Evolutionary conservation across 1,284 basidiomycete species (phyloP).

Genomic region (Ceratobasidium theobromae): DNA sequence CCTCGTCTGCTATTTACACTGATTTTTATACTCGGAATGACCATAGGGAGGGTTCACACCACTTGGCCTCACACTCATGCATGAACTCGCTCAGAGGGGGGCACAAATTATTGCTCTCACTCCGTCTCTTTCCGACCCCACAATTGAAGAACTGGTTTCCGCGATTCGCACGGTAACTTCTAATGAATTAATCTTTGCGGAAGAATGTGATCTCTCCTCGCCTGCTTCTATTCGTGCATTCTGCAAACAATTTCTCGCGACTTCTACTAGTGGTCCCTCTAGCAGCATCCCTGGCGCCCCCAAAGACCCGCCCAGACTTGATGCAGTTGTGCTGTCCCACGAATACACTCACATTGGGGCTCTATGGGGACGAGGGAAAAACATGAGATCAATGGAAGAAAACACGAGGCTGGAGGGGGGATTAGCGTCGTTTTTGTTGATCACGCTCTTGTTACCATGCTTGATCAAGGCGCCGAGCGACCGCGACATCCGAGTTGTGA

Average conservation of each 20-base stretch:
- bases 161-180: conserved; percentile 65
- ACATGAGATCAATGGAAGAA: conserved; percentile 36
- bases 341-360: conserved; percentile 68
- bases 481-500: conserved; percentile 79
- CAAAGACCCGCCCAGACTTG: conserved; percentile 57
- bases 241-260: conserved; percentile 48
- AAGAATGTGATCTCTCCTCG: conserved; percentile 67
- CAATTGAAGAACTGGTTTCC: conserved; percentile 61
- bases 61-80: conserved; percentile 63
- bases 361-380: conserved; percentile 42
- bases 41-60: conserved; percentile 71
- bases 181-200: conserved; percentile 72
- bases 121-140: conserved; percentile 51
- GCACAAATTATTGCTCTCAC: conserved; percentile 70
- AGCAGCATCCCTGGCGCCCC: conserved; percentile 51
- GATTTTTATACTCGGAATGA: conserved; percentile 9
- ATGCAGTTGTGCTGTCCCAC: conserved; percentile 70
- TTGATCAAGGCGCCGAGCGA: conserved; percentile 77
- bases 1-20: not conserved
- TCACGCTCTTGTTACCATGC: conserved; percentile 73
- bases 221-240: conserved; percentile 65
- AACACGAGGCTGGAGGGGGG: conserved; percentile 32
- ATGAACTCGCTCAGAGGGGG: conserved; percentile 64
- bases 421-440: conserved; percentile 73
- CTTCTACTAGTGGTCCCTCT: conserved; percentile 46